These are phyloP conservation scores for Globisporangium nodosum DNA, from an alignment of 352 stramenopile genomes.

Conservation along the genomic window DNA sequence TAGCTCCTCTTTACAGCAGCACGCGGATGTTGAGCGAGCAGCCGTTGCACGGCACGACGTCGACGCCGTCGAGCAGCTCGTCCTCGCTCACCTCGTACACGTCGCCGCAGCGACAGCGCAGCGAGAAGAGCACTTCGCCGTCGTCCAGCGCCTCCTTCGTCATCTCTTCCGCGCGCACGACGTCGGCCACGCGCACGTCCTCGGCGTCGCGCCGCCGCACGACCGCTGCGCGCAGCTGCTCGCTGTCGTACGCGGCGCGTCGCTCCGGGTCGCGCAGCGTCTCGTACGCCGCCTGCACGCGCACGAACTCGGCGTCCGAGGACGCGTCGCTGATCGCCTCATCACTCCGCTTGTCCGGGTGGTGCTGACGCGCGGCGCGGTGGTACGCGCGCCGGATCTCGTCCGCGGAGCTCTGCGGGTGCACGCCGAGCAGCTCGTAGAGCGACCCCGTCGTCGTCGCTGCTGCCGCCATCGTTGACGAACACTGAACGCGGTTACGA, in stretches of 20 bases:
- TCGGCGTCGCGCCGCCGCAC: slow-evolving; percentile 31
- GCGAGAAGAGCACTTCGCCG: slow-evolving; percentile 48
- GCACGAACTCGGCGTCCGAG: slow-evolving; percentile 31
- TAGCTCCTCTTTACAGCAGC: slow-evolving; percentile 12
- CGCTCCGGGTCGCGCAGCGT: slow-evolving; percentile 36
- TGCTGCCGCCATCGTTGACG: too few species aligned
- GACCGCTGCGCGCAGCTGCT: slow-evolving; percentile 30
- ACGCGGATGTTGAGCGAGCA: slow-evolving; percentile 82
- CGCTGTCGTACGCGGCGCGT: slow-evolving; percentile 49
- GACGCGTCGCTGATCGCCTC: slow-evolving; percentile 3
- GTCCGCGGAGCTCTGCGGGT: slow-evolving; percentile 33
- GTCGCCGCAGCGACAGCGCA: slow-evolving; percentile 69
- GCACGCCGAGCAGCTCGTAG: slow-evolving; percentile 56
- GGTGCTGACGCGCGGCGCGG: slow-evolving; percentile 39
- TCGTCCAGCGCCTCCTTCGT: slow-evolving; percentile 23
- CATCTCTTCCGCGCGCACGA: slow-evolving; percentile 48
- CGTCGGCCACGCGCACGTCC: slow-evolving; percentile 58
- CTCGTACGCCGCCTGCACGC: slow-evolving; percentile 67
- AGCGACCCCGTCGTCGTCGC: slow-evolving; percentile 15
- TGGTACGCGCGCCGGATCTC: slow-evolving; percentile 74
- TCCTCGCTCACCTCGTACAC: slow-evolving; percentile 59
- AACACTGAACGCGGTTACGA: too few species aligned
- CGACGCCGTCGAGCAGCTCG: slow-evolving; percentile 55
- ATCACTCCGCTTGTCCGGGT: slow-evolving; percentile 54
- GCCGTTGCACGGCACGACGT: slow-evolving; percentile 71